These are phyloP conservation scores for Hordeum pubiflorum DNA, from an alignment of 202 grass and related monocot species.

Conservation along the genomic window DNA sequence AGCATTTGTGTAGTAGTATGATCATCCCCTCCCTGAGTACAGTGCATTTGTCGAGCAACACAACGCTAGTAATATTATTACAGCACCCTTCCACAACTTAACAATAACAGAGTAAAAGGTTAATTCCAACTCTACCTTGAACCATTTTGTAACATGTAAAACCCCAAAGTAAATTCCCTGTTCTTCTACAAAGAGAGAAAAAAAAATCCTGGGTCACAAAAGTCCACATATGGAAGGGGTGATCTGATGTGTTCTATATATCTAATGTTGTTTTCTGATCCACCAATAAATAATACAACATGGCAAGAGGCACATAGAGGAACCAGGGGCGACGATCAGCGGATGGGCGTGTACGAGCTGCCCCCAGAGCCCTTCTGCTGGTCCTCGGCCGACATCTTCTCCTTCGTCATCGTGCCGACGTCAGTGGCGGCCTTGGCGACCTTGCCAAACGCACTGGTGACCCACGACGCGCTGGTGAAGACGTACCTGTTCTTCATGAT, in stretches of 20 bases:
- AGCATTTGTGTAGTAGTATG: not conserved
- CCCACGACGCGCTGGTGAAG: constrained; percentile 59
- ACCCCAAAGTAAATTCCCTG: not conserved
- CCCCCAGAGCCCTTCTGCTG: constrained; percentile 36
- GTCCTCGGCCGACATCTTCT: constrained; percentile 66
- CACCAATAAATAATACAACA: constrained; percentile 24
- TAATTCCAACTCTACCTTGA: not conserved
- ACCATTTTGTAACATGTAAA: constrained; percentile 23
- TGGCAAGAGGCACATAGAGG: not conserved
- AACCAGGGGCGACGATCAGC: not conserved
- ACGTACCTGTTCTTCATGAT: constrained; percentile 83
- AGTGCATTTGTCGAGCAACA: not conserved
- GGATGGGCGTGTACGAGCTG: constrained; percentile 29
- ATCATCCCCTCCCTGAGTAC: no score
- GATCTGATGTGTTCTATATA: constrained; percentile 26
- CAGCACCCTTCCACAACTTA: not conserved
- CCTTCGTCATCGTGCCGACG: constrained; percentile 74
- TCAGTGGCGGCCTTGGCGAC: constrained; percentile 57
- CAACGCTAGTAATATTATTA: constrained; percentile 1
- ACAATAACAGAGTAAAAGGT: not conserved
- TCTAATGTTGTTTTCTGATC: not conserved
- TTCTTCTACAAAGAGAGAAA: not conserved
- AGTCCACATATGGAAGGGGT: constrained; percentile 9
- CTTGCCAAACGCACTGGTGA: constrained; percentile 53
- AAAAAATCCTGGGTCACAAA: not conserved